Base-by-base conservation (phyloP, 208 protist species). In the Crithidia fasciculata region DNA sequence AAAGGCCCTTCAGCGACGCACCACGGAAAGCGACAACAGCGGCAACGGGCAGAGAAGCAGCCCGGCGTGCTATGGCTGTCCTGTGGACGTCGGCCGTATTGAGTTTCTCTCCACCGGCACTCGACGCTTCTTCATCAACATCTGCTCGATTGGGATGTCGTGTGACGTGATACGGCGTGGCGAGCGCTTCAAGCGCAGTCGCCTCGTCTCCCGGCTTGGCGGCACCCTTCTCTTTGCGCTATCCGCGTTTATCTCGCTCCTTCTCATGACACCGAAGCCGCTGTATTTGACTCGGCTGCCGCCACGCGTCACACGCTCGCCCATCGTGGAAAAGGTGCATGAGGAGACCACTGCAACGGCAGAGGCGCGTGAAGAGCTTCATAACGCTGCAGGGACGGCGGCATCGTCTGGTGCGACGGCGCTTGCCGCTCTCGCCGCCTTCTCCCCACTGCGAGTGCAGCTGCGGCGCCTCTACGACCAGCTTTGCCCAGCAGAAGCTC, bases 131-230 rank as follows among this genome's bases (percentile, higher is more conserved):
- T 96, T 94, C 66, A 91, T 96, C 59, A 96, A 96, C 70, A 86
- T 91, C 53, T 93, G 85, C 70, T 94, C 88, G 12, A 83, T 84
- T 59, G 89, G 91, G 39, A 86, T 96, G 81, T 94, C 89, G 8
- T 88, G 83, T 64, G 89, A 96, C 61, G 91, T 96, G 18, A 84
- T 96, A 53, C 61, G 78, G 53, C 82, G 80, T 4, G 82, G 71
- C n/a, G 87, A 94, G 71, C 72, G 72, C 2, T 84, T 91, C 37
- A 89, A 88, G 43, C 44, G 39, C 43, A 85, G 62, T 28, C 55
- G 67, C 8, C 56, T 84, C n/a, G 56, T 92, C 12, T 76, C 81
- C 2, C 41, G 68, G 39, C 56, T 86, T 0, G 87, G 87, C 28
- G 91, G 91, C 9, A 65, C 59, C 0, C 36, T 89, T 2, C 76